A percentile compares a stretch with the other conserved stretches of the same genome.
phyloP scores from a whole-genome alignment of 1,284 basidiomycete species.

The Schizophyllum amplum region DNA sequence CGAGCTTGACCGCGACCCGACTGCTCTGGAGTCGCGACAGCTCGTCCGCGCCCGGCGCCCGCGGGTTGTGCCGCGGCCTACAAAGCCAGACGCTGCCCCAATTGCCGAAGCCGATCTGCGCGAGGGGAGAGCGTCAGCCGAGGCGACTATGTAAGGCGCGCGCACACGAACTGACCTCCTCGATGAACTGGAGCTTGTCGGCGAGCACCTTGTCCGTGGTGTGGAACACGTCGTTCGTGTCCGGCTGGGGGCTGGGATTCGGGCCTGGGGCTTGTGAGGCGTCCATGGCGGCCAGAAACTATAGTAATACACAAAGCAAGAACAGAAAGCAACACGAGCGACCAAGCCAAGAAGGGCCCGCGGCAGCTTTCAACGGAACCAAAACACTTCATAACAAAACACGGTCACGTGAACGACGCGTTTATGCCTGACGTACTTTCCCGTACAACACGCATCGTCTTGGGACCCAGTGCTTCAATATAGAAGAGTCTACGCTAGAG shows the following conservation, averaged over 20 bases:
- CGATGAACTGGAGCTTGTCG: conserved; percentile 63
- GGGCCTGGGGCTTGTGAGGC: neutral
- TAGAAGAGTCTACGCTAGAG: no score
- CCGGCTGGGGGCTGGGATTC: neutral
- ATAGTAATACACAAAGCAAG: neutral
- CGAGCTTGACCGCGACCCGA: conserved; percentile 84
- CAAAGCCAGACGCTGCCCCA: conserved; percentile 83
- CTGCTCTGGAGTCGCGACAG: conserved; percentile 30
- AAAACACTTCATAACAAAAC: neutral
- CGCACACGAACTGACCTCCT: conserved; percentile 57
- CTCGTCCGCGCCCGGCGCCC: conserved; percentile 25
- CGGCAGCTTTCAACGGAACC: neutral
- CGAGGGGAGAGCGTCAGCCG: neutral
- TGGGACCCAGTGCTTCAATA: no score
- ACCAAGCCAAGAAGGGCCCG: neutral
- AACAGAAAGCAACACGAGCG: neutral
- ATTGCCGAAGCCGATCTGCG: conserved; percentile 77
- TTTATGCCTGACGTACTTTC: no score
- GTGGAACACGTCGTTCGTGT: conserved; percentile 35
- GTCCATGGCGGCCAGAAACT: neutral
- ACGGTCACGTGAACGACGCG: neutral
- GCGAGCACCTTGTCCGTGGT: conserved; percentile 54
- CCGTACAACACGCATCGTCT: no score
- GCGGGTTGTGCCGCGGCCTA: conserved; percentile 43
- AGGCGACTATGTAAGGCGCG: no score